A percentile compares a stretch with the other conserved stretches of the same genome.
phyloP scores from a whole-genome alignment of 305 asterid genomes.

The Fraxinus velutina region DNA sequence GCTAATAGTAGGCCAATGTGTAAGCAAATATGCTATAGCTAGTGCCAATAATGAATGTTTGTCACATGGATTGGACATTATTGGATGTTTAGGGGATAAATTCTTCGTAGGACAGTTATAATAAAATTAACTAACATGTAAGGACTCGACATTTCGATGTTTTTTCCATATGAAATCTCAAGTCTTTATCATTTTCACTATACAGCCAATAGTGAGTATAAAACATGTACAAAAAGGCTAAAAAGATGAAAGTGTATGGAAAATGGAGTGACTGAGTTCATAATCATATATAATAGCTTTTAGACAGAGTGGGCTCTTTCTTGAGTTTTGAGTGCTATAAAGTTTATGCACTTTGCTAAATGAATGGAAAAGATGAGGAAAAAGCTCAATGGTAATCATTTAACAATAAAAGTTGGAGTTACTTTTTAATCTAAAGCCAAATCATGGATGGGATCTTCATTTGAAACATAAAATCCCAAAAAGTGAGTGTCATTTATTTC shows the following conservation, averaged over 20 bases:
- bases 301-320: slow-evolving; percentile 52
- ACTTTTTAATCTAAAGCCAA: slow-evolving; percentile 54
- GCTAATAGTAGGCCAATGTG: slow-evolving; percentile 37
- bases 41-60: slow-evolving; percentile 24
- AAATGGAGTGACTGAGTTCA: slow-evolving; percentile 58
- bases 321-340: slow-evolving; percentile 24
- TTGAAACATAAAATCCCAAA: slow-evolving; percentile 23
- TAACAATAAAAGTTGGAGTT: slow-evolving; percentile 51
- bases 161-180: background rate
- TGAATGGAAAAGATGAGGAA: slow-evolving; percentile 8
- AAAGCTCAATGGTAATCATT: slow-evolving; percentile 47
- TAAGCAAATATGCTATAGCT: slow-evolving; percentile 29
- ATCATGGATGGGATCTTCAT: slow-evolving; percentile 47
- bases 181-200: background rate
- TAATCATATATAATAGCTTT: slow-evolving; percentile 41
- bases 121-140: background rate
- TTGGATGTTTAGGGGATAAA: background rate
- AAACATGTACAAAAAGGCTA: background rate
- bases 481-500: slow-evolving; percentile 19
- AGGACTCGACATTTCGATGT: background rate
- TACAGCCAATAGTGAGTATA: background rate
- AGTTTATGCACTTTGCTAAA: slow-evolving; percentile 38
- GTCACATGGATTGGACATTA: background rate
- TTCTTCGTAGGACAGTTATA: background rate
- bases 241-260: slow-evolving; percentile 21